A percentile compares a stretch with the other conserved stretches of the same genome.
These are phyloP conservation scores for Podaxis sp. DNA, from an alignment of 768 basidiomycete genomes.

Conservation along the genomic window DNA sequence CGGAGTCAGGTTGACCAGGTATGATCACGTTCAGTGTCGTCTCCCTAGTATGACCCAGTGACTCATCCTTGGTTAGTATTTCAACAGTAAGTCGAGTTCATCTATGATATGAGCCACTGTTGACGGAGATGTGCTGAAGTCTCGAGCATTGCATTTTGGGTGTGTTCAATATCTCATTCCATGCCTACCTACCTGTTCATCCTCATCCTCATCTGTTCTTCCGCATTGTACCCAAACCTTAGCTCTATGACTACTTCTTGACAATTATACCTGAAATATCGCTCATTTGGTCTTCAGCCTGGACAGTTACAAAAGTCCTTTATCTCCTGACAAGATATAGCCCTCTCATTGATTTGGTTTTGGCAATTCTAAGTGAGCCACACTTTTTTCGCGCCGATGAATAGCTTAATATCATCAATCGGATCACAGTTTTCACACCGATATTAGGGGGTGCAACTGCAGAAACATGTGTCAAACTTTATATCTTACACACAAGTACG, in stretches of 20 bases:
- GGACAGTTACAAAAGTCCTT: background rate
- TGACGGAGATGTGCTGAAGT: background rate
- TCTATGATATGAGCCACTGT: background rate
- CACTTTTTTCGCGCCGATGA: background rate
- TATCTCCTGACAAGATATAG: background rate
- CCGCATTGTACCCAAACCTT: background rate
- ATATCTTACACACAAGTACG: background rate
- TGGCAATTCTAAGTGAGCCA: background rate
- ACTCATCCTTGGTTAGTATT: background rate
- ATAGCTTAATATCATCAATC: background rate
- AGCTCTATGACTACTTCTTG: background rate
- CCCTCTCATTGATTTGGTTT: background rate
- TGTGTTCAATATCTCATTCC: background rate
- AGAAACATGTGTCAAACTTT: background rate
- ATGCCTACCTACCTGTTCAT: background rate
- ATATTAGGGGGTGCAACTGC: background rate
- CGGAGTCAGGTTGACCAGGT: background rate
- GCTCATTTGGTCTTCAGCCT: background rate
- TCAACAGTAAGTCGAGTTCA: background rate
- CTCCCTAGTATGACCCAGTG: background rate
- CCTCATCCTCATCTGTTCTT: too few relatives aligned
- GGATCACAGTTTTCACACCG: background rate
- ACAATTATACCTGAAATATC: background rate
- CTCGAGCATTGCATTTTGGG: background rate
- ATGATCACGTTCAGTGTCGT: background rate